Conservation (phyloP, 139 green algal species). For the Chlamydomonas incerta region DNA sequence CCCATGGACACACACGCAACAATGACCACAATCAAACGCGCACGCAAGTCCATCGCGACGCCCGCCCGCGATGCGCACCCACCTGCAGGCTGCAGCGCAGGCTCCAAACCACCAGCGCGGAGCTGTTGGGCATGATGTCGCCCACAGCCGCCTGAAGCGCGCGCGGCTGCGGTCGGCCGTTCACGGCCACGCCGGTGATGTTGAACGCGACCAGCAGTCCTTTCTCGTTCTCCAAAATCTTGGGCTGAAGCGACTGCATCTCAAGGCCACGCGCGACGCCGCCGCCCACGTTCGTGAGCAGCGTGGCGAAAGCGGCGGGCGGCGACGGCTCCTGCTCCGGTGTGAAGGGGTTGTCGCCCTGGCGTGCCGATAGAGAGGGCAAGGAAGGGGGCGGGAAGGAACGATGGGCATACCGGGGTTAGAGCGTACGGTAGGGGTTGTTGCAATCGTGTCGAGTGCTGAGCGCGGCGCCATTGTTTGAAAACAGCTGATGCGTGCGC, state of each 20-base stretch:
- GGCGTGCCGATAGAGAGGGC: too few species aligned
- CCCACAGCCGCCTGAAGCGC: not conserved
- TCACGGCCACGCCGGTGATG: not conserved
- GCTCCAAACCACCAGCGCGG: not conserved
- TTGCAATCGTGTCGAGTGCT: too few species aligned
- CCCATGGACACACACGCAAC: too few species aligned
- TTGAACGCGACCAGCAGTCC: not conserved
- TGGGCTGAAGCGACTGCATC: not conserved
- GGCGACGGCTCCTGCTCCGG: not conserved
- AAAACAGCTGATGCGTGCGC: too few species aligned
- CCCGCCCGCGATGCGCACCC: too few species aligned
- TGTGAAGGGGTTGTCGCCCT: slow-evolving; percentile 6
- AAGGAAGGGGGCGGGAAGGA: too few species aligned
- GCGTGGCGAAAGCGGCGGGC: not conserved
- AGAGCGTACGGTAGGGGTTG: too few species aligned
- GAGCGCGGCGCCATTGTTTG: too few species aligned
- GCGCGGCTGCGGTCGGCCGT: not conserved
- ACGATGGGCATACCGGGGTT: too few species aligned
- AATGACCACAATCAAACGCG: too few species aligned
- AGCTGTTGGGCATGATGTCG: not conserved
- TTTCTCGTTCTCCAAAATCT: slow-evolving; percentile 6
- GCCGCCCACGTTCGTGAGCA: not conserved
- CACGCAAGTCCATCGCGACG: too few species aligned
- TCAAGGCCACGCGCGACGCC: not conserved
- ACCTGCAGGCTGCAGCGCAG: not conserved